Conservation (phyloP, 2,329 filamentous ascomycete species). For the Apiospora sp. region DNA sequence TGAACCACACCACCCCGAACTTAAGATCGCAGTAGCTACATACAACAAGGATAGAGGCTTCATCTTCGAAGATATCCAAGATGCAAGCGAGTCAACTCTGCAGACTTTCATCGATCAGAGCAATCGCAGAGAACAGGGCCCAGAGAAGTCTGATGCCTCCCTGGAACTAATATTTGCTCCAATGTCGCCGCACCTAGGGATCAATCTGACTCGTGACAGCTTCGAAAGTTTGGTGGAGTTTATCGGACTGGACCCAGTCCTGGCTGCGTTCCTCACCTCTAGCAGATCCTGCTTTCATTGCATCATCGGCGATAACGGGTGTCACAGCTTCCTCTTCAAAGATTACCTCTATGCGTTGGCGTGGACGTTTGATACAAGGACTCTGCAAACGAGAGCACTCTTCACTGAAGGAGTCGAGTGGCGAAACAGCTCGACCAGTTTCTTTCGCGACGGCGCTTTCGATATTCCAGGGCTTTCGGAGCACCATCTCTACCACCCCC, state of each 20-base stretch:
- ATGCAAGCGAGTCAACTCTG: not conserved
- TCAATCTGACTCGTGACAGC: no score
- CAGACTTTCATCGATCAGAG: not conserved
- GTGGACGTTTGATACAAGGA: not conserved
- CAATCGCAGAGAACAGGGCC: not conserved
- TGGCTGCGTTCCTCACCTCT: no score
- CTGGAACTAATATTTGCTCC: not conserved
- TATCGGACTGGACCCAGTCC: no score
- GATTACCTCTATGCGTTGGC: not conserved
- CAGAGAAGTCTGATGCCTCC: not conserved
- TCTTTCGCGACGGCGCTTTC: not conserved
- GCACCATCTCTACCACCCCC: not conserved
- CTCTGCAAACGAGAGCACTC: not conserved
- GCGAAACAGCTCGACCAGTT: no score
- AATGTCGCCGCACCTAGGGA: not conserved
- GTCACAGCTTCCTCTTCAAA: not conserved
- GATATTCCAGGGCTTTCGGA: not conserved
- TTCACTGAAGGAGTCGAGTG: no score
- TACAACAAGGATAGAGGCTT: no score
- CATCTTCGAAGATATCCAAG: not conserved
- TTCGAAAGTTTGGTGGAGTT: no score
- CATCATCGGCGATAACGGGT: not conserved
- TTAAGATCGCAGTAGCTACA: no score
- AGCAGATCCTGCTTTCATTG: no score
- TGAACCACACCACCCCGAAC: no score